Percentiles rank a stretch among this genome's conserved stretches.
phyloP scores from a whole-genome alignment of 1,139 yeast genomes.

The Hemisphaericaspora subhashii region DNA sequence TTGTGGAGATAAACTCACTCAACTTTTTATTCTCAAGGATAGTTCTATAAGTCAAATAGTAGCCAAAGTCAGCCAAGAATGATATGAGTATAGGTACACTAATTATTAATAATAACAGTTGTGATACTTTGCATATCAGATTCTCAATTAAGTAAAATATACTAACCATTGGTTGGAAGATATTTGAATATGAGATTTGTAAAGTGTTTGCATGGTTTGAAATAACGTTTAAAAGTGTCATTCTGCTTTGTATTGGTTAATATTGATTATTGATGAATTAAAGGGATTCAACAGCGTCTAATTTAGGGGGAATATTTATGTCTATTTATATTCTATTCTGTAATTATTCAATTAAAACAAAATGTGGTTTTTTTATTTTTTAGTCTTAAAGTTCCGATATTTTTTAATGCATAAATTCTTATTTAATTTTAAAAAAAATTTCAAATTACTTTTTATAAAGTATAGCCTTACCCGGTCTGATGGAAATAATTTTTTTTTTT shows the following conservation, averaged over 20 bases:
- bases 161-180: background rate
- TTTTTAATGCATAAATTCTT: background rate
- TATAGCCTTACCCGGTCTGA: background rate
- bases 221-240: conserved; percentile 3
- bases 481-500: background rate
- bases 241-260: no score
- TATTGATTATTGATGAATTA: no score
- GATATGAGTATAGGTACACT: conserved; percentile 4
- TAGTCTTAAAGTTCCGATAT: no score
- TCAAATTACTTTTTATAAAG: background rate
- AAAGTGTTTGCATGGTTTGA: background rate
- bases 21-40: background rate
- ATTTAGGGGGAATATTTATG: background rate
- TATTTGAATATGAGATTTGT: background rate
- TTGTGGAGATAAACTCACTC: background rate
- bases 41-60: background rate
- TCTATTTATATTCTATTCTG: background rate
- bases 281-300: background rate
- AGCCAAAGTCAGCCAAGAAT: conserved; percentile 1
- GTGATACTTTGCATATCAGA: conserved; percentile 1
- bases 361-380: background rate
- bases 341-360: background rate
- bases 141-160: background rate
- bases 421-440: background rate
- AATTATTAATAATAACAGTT: conserved; percentile 1